Evolutionary conservation across 139 green algal genomes (phyloP), one percentile per base, ranked within the genome.

Genomic region (Coccomyxa sp.): DNA sequence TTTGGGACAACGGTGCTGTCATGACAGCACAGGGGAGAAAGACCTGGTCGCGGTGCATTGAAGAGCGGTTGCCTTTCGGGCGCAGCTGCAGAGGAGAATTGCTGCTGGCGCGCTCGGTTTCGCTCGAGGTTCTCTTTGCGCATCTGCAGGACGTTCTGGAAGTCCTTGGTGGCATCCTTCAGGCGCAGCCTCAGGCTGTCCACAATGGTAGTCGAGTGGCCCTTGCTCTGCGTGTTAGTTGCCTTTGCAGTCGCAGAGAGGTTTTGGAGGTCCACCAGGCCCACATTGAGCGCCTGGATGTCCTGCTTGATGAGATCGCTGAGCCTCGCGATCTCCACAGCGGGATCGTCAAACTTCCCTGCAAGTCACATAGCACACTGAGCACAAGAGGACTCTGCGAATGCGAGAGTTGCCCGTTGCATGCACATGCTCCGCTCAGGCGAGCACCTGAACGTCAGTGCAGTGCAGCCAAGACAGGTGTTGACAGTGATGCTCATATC

Each of bases 271-370:
- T 98, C 95, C 8, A 87, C 87, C 34, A 98, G 94, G 10, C 82
- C 78, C 34, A 72, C 76, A 85, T 97, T 98, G 27, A 98, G 82
- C 18, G 79, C 86, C 78, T 94, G 89, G 44, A 97, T 97, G 83
- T 97, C 93, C 79, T 92, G 84, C 84, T 99, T 99, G 74, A 99
- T 93, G 71, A 97, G 83, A 27, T 81, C 85, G 8, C 91, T 97
- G 31, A 99, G 85, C 75, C 98, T 95, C 73, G 95, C 90, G 71
- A 99, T 97, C 82, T 99, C 95, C 39, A 84, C 73, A 29, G 94
- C 89, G 0, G 95, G 95, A 81, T 99, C 96, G 80, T 99, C 95
- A 84, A 99, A 99, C 87, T 96, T 97, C 31, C 90, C n/a, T n/a
- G n/a, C n/a, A n/a, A n/a, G n/a, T n/a, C n/a, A n/a, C n/a, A n/a